A percentile compares a stretch with the other conserved stretches of the same genome.
Conservation (phyloP, 148 eudicot species). For the Vaccinium macrocarpon region DNA sequence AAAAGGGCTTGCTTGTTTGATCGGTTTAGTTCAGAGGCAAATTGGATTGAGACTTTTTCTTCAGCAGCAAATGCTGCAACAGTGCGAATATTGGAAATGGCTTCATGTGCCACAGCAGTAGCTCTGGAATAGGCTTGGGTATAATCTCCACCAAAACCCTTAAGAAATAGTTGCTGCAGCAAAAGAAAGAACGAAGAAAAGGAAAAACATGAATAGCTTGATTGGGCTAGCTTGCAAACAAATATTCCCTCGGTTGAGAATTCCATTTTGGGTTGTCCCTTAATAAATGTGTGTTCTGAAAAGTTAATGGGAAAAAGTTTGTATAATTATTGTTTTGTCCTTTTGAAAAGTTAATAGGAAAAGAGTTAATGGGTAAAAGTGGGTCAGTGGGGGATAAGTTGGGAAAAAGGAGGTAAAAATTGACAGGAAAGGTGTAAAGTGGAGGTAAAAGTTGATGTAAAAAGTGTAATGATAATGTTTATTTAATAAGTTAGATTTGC, state of each 20-base stretch:
- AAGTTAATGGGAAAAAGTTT: no score
- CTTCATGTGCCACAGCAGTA: conserved; percentile 62
- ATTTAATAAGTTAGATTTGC: no score
- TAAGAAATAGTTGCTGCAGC: conserved; percentile 60
- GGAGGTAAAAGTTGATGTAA: no score
- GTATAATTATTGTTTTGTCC: no score
- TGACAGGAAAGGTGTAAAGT: no score
- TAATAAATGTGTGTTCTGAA: no score
- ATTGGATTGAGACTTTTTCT: conserved; percentile 45
- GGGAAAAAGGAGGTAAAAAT: no score
- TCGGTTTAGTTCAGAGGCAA: conserved; percentile 31
- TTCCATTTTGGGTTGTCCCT: no score
- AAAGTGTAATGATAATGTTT: no score
- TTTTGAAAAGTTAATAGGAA: no score
- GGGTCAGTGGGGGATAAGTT: no score
- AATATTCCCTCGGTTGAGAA: background rate
- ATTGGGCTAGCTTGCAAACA: background rate
- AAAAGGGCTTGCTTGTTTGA: conserved; percentile 56
- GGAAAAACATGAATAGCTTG: background rate
- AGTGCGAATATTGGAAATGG: conserved; percentile 63
- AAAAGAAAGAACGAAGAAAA: background rate
- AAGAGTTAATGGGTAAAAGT: no score
- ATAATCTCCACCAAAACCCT: conserved; percentile 71
- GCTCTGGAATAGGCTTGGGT: conserved; percentile 42
- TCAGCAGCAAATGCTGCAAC: conserved; percentile 73